phyloP scores from a whole-genome alignment of 257 asterid species.

The Jaltomata sinuosa region DNA sequence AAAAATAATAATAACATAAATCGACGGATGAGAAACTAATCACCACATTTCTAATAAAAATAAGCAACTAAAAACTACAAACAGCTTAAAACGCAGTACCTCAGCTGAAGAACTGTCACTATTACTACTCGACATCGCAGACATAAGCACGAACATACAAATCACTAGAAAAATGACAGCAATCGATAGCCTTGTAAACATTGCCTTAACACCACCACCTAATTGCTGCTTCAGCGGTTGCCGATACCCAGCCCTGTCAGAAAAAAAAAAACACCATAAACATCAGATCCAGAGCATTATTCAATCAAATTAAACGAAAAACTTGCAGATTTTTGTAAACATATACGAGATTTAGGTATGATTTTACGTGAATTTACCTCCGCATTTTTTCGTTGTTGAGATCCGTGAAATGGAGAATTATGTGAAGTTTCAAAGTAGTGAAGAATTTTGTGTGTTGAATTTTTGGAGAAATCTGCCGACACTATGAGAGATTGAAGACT shows the following conservation, averaged over 20 bases:
- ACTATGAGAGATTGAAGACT: background rate
- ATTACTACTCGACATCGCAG: conserved; percentile 34
- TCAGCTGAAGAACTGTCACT: conserved; percentile 31
- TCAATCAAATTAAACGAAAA: background rate
- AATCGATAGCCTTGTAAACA: conserved; percentile 64
- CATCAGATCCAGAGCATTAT: conserved; percentile 22
- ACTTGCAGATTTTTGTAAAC: background rate
- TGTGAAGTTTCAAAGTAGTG: background rate
- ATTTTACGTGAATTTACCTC: conserved; percentile 19
- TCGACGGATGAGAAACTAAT: no score
- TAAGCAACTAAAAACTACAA: background rate
- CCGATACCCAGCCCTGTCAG: conserved; percentile 50
- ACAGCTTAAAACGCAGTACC: conserved; percentile 26
- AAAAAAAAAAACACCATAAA: background rate
- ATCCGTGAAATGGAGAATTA: background rate
- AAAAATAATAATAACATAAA: no score
- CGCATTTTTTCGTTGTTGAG: conserved; percentile 24
- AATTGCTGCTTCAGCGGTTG: conserved; percentile 59
- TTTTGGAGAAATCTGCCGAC: background rate
- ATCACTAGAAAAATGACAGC: conserved; percentile 62
- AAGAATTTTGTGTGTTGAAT: background rate
- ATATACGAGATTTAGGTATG: background rate
- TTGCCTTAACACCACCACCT: conserved; percentile 51
- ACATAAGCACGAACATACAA: conserved; percentile 49
- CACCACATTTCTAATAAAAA: background rate